Conservation (phyloP, 2,329 filamentous ascomycete species). For the Xylariaceae sp. region DNA sequence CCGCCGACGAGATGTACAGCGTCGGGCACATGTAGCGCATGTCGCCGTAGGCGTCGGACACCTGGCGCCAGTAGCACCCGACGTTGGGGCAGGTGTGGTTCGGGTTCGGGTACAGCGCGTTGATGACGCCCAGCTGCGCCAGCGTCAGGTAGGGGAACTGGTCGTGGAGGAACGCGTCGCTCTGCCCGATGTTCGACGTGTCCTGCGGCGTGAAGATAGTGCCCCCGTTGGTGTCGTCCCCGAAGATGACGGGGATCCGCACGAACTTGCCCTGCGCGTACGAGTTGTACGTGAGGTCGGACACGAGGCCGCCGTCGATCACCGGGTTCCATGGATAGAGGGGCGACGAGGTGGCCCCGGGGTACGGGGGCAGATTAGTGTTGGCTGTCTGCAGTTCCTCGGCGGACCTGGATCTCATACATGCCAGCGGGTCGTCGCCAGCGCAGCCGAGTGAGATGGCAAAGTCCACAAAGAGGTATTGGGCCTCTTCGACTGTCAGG, state of each 20-base stretch:
- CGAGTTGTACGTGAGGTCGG: slow-evolving; percentile 40
- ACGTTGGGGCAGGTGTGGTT: slow-evolving; percentile 37
- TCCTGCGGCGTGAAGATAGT: slow-evolving; percentile 49
- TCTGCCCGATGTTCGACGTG: slow-evolving; percentile 38
- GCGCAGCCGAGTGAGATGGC: slow-evolving; percentile 35
- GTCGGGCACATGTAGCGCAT: slow-evolving; percentile 59
- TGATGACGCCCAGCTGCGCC: slow-evolving; percentile 42
- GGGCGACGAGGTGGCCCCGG: slow-evolving; percentile 28
- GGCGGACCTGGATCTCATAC: slow-evolving; percentile 36
- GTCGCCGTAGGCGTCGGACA: slow-evolving; percentile 54
- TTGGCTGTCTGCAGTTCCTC: slow-evolving; percentile 35
- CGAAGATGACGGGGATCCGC: slow-evolving; percentile 45
- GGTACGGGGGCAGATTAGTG: slow-evolving; percentile 29
- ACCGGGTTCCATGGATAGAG: slow-evolving; percentile 48
- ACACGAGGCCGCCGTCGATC: slow-evolving; percentile 46
- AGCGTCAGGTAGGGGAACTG: slow-evolving; percentile 50
- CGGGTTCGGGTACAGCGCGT: slow-evolving; percentile 47
- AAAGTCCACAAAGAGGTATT: slow-evolving; percentile 46
- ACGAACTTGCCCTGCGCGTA: slow-evolving; percentile 43
- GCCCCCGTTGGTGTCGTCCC: slow-evolving; percentile 58
- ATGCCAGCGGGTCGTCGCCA: slow-evolving; percentile 32
- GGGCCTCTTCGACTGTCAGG: slow-evolving; percentile 36
- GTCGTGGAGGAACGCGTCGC: slow-evolving; percentile 47
- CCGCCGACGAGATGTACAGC: slow-evolving; percentile 41
- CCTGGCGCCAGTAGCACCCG: slow-evolving; percentile 51